Conservation (phyloP, 2,329 filamentous ascomycete species). For the Waltergamsia citrina region DNA sequence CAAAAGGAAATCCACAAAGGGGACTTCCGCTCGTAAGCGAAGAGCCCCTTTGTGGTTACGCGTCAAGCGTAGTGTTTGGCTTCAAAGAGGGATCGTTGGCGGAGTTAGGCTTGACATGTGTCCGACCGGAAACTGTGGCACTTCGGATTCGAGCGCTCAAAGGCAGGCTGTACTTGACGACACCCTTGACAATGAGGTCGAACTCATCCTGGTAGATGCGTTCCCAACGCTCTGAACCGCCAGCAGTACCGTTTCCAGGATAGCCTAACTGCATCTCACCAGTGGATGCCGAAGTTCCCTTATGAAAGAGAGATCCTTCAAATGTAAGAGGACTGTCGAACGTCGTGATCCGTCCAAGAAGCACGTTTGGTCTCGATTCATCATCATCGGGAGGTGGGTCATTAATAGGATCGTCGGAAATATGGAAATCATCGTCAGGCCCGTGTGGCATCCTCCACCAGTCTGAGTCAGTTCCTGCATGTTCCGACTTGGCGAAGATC, state of each 20-base stretch:
- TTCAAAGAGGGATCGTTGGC: conserved; percentile 52
- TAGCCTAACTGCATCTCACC: conserved; percentile 75
- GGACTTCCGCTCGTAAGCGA: background rate
- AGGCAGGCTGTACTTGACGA: conserved; percentile 70
- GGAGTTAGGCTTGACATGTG: conserved; percentile 51
- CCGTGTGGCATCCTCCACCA: conserved; percentile 39
- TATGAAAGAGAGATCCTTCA: conserved; percentile 80
- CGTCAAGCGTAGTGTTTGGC: conserved; percentile 61
- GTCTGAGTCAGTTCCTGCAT: conserved; percentile 59
- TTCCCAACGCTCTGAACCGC: conserved; percentile 82
- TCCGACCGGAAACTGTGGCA: conserved; percentile 49
- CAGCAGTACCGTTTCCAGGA: conserved; percentile 83
- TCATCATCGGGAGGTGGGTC: conserved; percentile 50
- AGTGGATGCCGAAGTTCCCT: conserved; percentile 59
- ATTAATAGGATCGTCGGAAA: conserved; percentile 21
- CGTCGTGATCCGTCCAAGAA: conserved; percentile 77
- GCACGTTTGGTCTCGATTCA: conserved; percentile 63
- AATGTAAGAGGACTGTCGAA: conserved; percentile 87
- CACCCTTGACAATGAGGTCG: conserved; percentile 83
- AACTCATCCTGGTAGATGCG: conserved; percentile 85
- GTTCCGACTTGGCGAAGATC: conserved; percentile 88
- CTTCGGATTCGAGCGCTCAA: conserved; percentile 51
- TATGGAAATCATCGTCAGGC: conserved; percentile 14
- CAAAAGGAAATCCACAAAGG: conserved; percentile 10
- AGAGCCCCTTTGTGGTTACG: conserved; percentile 1